Evolutionary conservation across 2,329 filamentous ascomycete species (phyloP).

Genomic region (Penicillium sp.): DNA sequence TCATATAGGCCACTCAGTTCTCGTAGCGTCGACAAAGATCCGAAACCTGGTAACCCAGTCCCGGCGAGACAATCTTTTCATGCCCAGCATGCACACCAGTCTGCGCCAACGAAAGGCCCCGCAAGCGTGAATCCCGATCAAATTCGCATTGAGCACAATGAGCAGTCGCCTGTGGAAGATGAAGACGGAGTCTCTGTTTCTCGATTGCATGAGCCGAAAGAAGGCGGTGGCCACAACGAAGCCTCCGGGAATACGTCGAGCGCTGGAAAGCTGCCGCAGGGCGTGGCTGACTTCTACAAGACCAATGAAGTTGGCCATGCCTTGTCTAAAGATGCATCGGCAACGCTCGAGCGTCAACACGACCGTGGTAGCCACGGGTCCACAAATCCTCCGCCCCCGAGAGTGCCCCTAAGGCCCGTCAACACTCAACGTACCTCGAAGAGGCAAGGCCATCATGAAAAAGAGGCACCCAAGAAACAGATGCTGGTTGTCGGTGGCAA

Average conservation of each 20-base stretch:
- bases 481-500: neutral
- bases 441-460: conserved; percentile 4
- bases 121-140: neutral
- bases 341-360: neutral
- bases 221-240: neutral
- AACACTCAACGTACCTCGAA: conserved; percentile 17
- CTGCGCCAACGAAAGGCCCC: neutral
- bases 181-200: neutral
- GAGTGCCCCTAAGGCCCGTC: neutral
- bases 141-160: neutral
- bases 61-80: neutral
- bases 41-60: neutral
- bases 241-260: too few relatives aligned
- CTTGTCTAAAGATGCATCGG: neutral
- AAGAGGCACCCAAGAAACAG: conserved; percentile 3
- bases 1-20: neutral
- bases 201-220: neutral
- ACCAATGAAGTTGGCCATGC: neutral
- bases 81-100: neutral
- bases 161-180: neutral
- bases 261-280: too few relatives aligned
- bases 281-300: neutral
- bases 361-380: neutral
- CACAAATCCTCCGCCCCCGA: neutral
- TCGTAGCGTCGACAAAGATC: neutral